A percentile compares a stretch with the other conserved stretches of the same genome.
Evolutionary conservation across 306 rosid genomes (phyloP).

Genomic region (Dalbergia cultrata): DNA sequence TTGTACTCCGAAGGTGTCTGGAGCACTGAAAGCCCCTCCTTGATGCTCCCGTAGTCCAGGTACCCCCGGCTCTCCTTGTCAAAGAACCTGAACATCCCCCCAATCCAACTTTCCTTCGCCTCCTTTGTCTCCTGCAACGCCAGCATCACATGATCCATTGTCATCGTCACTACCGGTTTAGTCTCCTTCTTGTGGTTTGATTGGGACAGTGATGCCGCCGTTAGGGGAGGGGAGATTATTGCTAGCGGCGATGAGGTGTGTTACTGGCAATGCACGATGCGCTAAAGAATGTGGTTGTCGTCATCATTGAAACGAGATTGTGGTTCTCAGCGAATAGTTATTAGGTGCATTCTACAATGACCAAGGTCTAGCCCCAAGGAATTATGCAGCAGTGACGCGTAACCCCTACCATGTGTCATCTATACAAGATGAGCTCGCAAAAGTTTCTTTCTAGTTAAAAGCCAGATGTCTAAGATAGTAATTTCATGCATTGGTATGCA

Average conservation of each 20-base stretch:
- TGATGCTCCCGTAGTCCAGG: constrained; percentile 74
- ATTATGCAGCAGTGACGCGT: no score
- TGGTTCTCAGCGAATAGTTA: constrained; percentile 28
- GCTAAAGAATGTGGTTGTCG: constrained; percentile 42
- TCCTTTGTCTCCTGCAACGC: constrained; percentile 91
- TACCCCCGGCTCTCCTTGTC: constrained; percentile 74
- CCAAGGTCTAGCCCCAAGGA: no score
- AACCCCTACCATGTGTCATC: no score
- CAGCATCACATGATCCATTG: constrained; percentile 90
- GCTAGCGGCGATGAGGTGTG: constrained; percentile 48
- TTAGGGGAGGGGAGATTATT: constrained; percentile 13
- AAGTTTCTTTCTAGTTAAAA: no score
- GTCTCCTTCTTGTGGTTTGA: constrained; percentile 47
- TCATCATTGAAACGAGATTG: constrained; percentile 23
- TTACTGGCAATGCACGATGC: constrained; percentile 50
- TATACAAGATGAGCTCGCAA: no score
- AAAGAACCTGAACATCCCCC: constrained; percentile 74
- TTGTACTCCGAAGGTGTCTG: constrained; percentile 84
- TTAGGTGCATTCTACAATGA: no score
- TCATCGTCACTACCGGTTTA: constrained; percentile 62
- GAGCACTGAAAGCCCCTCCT: constrained; percentile 83
- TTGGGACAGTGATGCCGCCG: background rate
- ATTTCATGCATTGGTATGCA: no score
- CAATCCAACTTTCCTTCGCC: constrained; percentile 71
- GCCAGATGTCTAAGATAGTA: no score